These are phyloP conservation scores for Tolypocladium ovalisporum DNA, from an alignment of 2,329 filamentous ascomycete species.

Conservation along the genomic window DNA sequence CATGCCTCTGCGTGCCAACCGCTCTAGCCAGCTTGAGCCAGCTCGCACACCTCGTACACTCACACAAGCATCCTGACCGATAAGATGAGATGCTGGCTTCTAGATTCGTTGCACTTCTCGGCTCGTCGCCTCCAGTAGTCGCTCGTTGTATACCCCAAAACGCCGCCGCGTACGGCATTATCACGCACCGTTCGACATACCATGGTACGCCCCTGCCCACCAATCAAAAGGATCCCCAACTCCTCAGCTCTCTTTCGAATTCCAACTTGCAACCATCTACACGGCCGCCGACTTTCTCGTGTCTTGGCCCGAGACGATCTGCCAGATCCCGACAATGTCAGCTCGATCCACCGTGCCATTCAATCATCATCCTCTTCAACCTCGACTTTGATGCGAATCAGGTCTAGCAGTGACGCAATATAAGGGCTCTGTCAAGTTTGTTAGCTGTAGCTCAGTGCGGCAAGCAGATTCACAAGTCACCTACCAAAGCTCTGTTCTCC, in stretches of 20 bases:
- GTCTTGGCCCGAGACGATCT: background rate
- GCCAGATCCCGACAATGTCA: background rate
- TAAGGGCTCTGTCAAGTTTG: constrained; percentile 22
- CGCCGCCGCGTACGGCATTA: background rate
- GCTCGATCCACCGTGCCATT: background rate
- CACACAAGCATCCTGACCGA: no score
- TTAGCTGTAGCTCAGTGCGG: constrained; percentile 4
- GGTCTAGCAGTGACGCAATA: constrained; percentile 27
- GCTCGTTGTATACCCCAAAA: background rate
- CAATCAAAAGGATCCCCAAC: background rate
- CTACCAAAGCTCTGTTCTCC: constrained; percentile 53
- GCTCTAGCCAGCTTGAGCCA: no score
- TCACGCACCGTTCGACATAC: background rate
- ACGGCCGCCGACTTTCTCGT: background rate
- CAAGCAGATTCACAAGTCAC: constrained; percentile 17
- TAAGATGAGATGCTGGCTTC: background rate
- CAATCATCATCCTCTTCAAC: constrained; percentile 10
- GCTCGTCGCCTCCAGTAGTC: background rate
- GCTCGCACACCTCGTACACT: no score
- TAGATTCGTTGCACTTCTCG: background rate
- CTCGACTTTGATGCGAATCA: constrained; percentile 20
- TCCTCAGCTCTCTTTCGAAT: background rate
- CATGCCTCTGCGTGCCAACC: no score
- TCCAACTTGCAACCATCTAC: background rate
- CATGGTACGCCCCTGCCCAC: background rate